Conservation (phyloP, 495 filamentous ascomycete species). For the Hyaloscypha hepaticicola region DNA sequence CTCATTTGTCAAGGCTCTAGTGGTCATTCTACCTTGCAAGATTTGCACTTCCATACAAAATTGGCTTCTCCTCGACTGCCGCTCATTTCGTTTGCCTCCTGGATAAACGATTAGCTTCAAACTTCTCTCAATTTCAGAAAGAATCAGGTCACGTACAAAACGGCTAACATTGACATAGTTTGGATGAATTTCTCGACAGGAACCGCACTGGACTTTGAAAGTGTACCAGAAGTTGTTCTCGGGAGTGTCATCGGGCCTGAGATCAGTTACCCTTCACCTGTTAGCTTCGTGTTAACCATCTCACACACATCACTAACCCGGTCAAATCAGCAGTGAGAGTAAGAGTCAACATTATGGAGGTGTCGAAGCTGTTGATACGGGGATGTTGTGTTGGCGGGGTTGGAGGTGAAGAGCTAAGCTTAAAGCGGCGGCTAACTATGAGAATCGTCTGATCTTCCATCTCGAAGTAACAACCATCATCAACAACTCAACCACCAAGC, state of each 20-base stretch:
- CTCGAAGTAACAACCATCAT: not conserved
- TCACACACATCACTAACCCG: conserved; percentile 40
- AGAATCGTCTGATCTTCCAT: conserved; percentile 3
- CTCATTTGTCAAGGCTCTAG: not conserved
- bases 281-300: conserved; percentile 15
- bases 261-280: conserved; percentile 76
- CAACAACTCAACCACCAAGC: not conserved
- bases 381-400: conserved; percentile 2
- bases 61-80: conserved; percentile 93
- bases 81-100: conserved; percentile 86
- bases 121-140: not conserved
- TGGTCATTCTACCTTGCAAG: conserved; percentile 65
- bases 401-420: not conserved
- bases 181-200: conserved; percentile 85
- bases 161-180: conserved; percentile 86
- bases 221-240: conserved; percentile 89
- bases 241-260: conserved; percentile 77
- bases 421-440: conserved; percentile 12
- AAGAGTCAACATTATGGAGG: conserved; percentile 68
- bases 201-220: conserved; percentile 95
- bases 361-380: not conserved
- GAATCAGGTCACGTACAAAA: conserved; percentile 61
- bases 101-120: conserved; percentile 4
- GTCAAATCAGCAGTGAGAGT: conserved; percentile 75
- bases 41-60: conserved; percentile 97